Evolutionary conservation across 371 early-diverging fungal species (phyloP), one percentile per base, ranked within the genome.

Genomic region (Mortierella sp.): DNA sequence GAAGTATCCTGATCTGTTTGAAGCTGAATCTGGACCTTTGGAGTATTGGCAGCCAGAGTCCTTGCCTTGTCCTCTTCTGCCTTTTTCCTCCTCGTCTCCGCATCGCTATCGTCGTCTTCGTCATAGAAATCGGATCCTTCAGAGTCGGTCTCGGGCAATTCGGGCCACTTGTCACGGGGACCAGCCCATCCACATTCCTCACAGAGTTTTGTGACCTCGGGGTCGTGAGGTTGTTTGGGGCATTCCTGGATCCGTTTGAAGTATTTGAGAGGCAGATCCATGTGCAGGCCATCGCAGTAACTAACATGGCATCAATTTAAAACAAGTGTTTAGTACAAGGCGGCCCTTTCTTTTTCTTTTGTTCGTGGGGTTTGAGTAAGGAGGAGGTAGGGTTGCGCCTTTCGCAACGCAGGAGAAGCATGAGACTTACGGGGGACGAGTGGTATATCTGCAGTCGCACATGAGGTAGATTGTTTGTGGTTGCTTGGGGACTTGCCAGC

Each of bases 391-490:
- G n/a, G n/a, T n/a, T n/a, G 46, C 13, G 46, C 46, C 46, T 8
- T 46, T 50, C 16, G 3, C 16, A 16, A 50, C 9, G 48, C 9
- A 50, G 40, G 9, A 54, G 43, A 21, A 31, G 26, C 10, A 54
- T 4, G 43, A 40, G 19, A 72, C 75, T 70, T 76, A 76, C 74
- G 87, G 86, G 10, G 86, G 81, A 5, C 78, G 74, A 1, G 86
- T 88, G 44, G 88, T 88, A 72, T 88, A 88, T 51, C 85, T 72
- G 77, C 88, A 88, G 44, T 88, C 85, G 43, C 88, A 88, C 74
- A 88, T 88, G 64, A 77, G 76, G 74, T 82, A 88, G 67, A 85
- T 69, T 11, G 88, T 81, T 50, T 88, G 88, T 31, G 78, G 43
- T 55, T 75, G 54, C 70, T 78, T 77, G 11, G 88, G 88, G 5